Evolutionary conservation across 768 basidiomycete species (phyloP).

Genomic region (Rhizopogon vinicolor): DNA sequence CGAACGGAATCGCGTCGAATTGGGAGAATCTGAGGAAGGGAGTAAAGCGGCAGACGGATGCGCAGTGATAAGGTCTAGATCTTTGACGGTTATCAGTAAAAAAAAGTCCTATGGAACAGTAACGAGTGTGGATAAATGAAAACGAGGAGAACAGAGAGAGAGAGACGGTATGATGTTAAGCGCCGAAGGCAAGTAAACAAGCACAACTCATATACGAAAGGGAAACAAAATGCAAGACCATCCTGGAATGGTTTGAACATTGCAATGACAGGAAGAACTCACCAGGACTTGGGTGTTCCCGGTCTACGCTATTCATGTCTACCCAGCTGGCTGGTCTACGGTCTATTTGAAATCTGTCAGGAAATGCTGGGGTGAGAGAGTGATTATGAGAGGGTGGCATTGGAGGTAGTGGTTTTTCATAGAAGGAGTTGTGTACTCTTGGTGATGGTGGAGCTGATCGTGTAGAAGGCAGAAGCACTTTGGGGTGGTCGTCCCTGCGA

Average conservation of each 20-base stretch:
- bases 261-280: conserved; percentile 13
- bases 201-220: neutral
- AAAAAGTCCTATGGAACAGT: conserved; percentile 5
- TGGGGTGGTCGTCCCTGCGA: conserved; percentile 19
- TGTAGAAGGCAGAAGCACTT: conserved; percentile 16
- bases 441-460: conserved; percentile 21
- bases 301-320: conserved; percentile 7
- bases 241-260: conserved; percentile 1
- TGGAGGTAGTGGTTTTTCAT: conserved; percentile 35
- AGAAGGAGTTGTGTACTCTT: conserved; percentile 6
- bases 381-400: conserved; percentile 22
- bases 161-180: conserved; percentile 17
- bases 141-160: conserved; percentile 13
- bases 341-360: conserved; percentile 17
- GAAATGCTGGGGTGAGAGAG: conserved; percentile 13
- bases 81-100: conserved; percentile 17
- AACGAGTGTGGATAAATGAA: conserved; percentile 9
- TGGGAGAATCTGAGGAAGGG: conserved; percentile 29
- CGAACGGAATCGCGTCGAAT: conserved; percentile 27
- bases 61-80: conserved; percentile 24
- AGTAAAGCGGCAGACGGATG: conserved; percentile 26
- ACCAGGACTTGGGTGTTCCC: conserved; percentile 10
- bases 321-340: conserved; percentile 21
- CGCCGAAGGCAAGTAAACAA: conserved; percentile 11
- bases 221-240: no score